Percentiles rank a stretch among this genome's conserved stretches.
phyloP scores from a whole-genome alignment of 495 filamentous ascomycete genomes.

The Talaromyces stipitatus region DNA sequence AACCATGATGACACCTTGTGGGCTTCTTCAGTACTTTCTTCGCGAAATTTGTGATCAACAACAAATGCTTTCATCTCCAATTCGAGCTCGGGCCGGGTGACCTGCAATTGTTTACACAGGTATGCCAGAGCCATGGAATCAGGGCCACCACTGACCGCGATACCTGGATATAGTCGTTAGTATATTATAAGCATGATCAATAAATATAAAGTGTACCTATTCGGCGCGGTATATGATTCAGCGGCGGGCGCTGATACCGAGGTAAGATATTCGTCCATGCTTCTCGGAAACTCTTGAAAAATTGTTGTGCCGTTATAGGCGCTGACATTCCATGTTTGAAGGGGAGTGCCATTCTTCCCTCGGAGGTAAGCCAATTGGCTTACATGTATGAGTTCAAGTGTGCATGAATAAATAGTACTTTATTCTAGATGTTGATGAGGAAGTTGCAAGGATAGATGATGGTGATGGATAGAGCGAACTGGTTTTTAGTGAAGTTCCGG shows the following conservation, averaged over 20 bases:
- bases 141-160: slow-evolving; percentile 87
- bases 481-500: background rate
- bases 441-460: background rate
- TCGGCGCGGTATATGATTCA: slow-evolving; percentile 8
- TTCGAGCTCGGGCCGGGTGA: slow-evolving; percentile 11
- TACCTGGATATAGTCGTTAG: slow-evolving; percentile 37
- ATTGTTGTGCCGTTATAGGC: slow-evolving; percentile 1
- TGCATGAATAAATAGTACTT: background rate
- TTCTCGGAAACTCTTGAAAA: background rate
- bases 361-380: background rate
- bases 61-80: slow-evolving; percentile 55
- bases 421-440: background rate
- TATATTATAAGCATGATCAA: background rate
- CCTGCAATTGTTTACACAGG: slow-evolving; percentile 50
- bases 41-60: slow-evolving; percentile 69
- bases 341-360: background rate
- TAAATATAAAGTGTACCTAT: slow-evolving; percentile 7
- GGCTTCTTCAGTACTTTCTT: slow-evolving; percentile 64
- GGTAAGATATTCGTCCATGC: slow-evolving; percentile 2
- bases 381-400: background rate
- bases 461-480: background rate
- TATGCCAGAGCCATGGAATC: slow-evolving; percentile 92
- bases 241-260: background rate
- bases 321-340: background rate
- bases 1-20: slow-evolving; percentile 48